Conservation (phyloP, 2,329 filamentous ascomycete genomes). For the Nothophoma quercina region DNA sequence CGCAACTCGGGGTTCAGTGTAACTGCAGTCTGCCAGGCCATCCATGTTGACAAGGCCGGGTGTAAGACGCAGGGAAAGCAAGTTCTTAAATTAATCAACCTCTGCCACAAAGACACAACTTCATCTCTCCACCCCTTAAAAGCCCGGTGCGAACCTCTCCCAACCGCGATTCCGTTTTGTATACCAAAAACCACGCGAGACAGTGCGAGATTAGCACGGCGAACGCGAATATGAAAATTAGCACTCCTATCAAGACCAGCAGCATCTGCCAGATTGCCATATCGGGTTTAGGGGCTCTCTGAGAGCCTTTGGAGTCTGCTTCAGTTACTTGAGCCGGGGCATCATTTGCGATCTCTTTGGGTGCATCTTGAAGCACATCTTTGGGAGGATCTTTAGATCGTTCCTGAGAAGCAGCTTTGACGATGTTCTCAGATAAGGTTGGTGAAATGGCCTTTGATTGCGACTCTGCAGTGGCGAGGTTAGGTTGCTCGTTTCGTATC, state of each 20-base stretch:
- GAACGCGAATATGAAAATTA: conserved; percentile 29
- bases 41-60: not conserved
- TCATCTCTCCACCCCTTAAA: conserved; percentile 40
- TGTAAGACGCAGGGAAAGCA: not conserved
- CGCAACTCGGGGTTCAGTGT: not conserved
- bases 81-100: not conserved
- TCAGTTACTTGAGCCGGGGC: no score
- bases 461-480: not conserved
- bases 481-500: not conserved
- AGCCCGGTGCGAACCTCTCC: conserved; percentile 34
- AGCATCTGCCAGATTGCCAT: conserved; percentile 1
- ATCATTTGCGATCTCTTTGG: not conserved
- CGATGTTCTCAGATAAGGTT: not conserved
- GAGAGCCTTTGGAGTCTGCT: no score
- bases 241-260: conserved; percentile 14
- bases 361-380: no score
- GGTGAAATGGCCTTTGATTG: not conserved
- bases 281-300: not conserved
- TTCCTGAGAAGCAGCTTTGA: not conserved
- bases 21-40: not conserved
- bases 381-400: no score
- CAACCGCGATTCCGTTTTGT: conserved; percentile 38
- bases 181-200: conserved; percentile 39
- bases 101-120: conserved; percentile 38
- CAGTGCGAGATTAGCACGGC: conserved; percentile 36